Conservation (phyloP, 331 rosid species). For the Pyrus hybrid region DNA sequence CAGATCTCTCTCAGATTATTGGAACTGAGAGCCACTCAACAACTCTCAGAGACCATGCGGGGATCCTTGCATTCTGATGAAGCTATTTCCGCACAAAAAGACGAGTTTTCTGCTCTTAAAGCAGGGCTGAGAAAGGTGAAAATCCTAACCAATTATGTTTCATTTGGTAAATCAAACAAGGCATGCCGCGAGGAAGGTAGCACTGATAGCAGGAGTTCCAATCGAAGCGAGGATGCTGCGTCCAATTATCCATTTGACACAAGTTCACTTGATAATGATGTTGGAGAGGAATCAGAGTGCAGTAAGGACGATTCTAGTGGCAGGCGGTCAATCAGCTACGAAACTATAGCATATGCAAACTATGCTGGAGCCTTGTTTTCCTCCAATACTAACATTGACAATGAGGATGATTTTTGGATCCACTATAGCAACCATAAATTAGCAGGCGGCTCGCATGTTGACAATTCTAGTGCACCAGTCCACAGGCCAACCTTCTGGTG, state of each 20-base stretch:
- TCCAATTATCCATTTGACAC: slow-evolving; percentile 83
- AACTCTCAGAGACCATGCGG: slow-evolving; percentile 47
- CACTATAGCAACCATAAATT: slow-evolving; percentile 77
- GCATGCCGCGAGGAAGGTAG: slow-evolving; percentile 54
- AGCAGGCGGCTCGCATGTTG: slow-evolving; percentile 42
- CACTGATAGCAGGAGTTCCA: slow-evolving; percentile 77
- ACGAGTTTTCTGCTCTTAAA: slow-evolving; percentile 85
- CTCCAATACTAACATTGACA: slow-evolving; percentile 40
- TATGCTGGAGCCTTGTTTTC: slow-evolving; percentile 75
- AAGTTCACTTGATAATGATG: slow-evolving; percentile 86
- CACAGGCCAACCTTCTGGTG: slow-evolving; percentile 42
- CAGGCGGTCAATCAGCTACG: slow-evolving; percentile 94
- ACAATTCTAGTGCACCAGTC: slow-evolving; percentile 48
- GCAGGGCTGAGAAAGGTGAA: slow-evolving; percentile 97
- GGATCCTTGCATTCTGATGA: slow-evolving; percentile 54
- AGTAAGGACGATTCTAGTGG: slow-evolving; percentile 63
- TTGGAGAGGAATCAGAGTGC: slow-evolving; percentile 80
- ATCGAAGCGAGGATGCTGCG: slow-evolving; percentile 83
- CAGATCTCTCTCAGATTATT: slow-evolving; percentile 78
- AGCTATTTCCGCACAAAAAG: slow-evolving; percentile 50
- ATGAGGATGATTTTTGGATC: slow-evolving; percentile 72
- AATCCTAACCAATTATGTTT: slow-evolving; percentile 72
- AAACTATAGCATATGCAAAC: slow-evolving; percentile 78
- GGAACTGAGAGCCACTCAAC: slow-evolving; percentile 69
- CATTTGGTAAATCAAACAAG: slow-evolving; percentile 62